Evolutionary conservation across 1,284 basidiomycete genomes (phyloP), one percentile per base, ranked within the genome.

Genomic region (Ceratobasidium sp.): DNA sequence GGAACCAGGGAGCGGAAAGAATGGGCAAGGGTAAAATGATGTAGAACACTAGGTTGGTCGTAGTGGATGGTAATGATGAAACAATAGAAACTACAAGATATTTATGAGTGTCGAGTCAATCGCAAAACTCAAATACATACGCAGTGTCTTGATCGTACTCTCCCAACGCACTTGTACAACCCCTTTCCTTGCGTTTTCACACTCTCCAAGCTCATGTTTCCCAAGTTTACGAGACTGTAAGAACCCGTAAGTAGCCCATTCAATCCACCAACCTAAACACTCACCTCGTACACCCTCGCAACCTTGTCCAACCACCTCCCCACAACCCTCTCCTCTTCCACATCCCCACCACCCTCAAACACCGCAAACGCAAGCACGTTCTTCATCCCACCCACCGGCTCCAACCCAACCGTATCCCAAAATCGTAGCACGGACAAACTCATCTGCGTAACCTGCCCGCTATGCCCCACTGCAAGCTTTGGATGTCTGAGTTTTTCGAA

Each of bases 331-430:
- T 86, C 85, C 65, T 86, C 86, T 48, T 87, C 87, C 6, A 85
- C 84, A 20, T 68, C 66, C 10, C 33, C 52, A 2, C 86, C 87
- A 46, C 90, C 89, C 80, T 95, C 93, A 78, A 89, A 92, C 60
- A 96, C 84, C 0, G 91, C 88, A 82, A 91, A 94, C 0, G 89
- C 89, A 0, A 86, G 87, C 0, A 93, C 87, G 80, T 95, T 86
- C 84, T 95, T 95, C 69, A 85, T 85, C 2, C 94, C 94, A 55
- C 88, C 87, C 50, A 89, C 87, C 0, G 94, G 94, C 38, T 88
- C 87, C 68, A 96, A 83, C 0, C 92, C 93, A 41, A 96, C 87
- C 82, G 94, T 95, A 79, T 93, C 90, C 94, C 94, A 96, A 82
- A 95, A 95, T 2, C 90, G 87, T 23, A 95, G 81, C 0, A 93